Percentiles rank a stretch among this genome's conserved stretches.
Evolutionary conservation across 805 yeast genomes (phyloP).

Genomic region (Metschnikowia continentalis): DNA sequence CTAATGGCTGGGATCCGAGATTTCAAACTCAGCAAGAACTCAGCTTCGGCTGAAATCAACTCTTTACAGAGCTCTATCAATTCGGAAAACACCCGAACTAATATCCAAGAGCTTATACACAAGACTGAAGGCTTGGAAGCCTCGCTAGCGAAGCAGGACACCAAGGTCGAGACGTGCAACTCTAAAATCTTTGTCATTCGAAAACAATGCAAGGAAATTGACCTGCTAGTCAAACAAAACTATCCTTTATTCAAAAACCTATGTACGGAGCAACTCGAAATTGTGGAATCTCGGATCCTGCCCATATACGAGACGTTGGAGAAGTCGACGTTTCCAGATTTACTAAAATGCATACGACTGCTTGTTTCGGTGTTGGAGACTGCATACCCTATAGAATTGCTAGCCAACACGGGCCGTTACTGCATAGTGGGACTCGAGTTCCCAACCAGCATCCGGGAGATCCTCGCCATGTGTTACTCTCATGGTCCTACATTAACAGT

Average conservation of each 20-base stretch:
- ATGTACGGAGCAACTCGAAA: slow-evolving; percentile 22
- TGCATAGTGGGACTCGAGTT: slow-evolving; percentile 33
- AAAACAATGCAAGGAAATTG: slow-evolving; percentile 19
- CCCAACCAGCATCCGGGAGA: slow-evolving; percentile 29
- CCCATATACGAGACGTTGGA: slow-evolving; percentile 25
- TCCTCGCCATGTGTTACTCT: slow-evolving; percentile 27
- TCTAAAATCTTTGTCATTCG: slow-evolving; percentile 23
- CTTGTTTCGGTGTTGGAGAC: slow-evolving; percentile 19
- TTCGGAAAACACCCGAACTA: neutral
- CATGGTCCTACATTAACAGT: slow-evolving; percentile 5
- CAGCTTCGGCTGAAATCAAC: slow-evolving; percentile 20
- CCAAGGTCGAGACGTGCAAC: slow-evolving; percentile 21
- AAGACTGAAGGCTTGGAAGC: neutral
- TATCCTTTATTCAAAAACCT: slow-evolving; percentile 15
- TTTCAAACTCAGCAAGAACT: slow-evolving; percentile 22
- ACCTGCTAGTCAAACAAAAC: slow-evolving; percentile 16
- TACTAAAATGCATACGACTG: slow-evolving; percentile 15
- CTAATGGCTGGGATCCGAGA: slow-evolving; percentile 22
- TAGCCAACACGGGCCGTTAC: slow-evolving; percentile 21
- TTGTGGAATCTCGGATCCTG: slow-evolving; percentile 24
- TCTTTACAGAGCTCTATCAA: slow-evolving; percentile 1
- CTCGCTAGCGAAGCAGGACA: slow-evolving; percentile 15
- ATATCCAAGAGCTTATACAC: neutral
- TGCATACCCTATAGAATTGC: slow-evolving; percentile 24
- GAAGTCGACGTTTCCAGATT: slow-evolving; percentile 20